These are phyloP conservation scores for Cordyceps tenuipes DNA, from an alignment of 2,329 filamentous ascomycete genomes.

Conservation along the genomic window DNA sequence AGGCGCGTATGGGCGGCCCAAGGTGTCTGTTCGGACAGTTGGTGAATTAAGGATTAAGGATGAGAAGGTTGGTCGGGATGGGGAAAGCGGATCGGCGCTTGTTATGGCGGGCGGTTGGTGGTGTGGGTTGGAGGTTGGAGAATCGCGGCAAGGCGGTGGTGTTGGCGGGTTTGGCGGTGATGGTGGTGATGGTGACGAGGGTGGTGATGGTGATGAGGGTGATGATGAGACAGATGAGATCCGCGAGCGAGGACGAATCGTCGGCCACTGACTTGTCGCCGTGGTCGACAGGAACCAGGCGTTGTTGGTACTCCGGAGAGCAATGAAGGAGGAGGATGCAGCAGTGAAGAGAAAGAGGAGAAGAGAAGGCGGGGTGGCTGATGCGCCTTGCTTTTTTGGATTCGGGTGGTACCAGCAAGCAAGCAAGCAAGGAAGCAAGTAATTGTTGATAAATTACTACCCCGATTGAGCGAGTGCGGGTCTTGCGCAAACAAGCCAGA, in stretches of 20 bases:
- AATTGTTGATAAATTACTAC: neutral
- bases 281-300: neutral
- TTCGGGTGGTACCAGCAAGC: neutral
- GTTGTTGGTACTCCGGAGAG: no score
- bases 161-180: no score
- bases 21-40: neutral
- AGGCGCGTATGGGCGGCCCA: neutral
- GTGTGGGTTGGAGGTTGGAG: neutral
- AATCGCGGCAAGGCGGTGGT: neutral
- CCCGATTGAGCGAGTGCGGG: neutral
- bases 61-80: neutral
- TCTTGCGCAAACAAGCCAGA: neutral
- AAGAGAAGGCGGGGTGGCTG: neutral
- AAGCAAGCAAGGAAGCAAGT: neutral
- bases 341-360: neutral
- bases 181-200: neutral
- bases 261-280: neutral
- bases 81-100: conserved; percentile 2
- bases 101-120: neutral
- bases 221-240: neutral
- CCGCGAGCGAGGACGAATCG: neutral
- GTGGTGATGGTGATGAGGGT: neutral
- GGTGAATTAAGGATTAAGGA: neutral
- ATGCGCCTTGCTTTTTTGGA: no score
- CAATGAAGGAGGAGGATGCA: neutral